Conservation (phyloP, 345 rosid species). For the Boechera divaricarpa region DNA sequence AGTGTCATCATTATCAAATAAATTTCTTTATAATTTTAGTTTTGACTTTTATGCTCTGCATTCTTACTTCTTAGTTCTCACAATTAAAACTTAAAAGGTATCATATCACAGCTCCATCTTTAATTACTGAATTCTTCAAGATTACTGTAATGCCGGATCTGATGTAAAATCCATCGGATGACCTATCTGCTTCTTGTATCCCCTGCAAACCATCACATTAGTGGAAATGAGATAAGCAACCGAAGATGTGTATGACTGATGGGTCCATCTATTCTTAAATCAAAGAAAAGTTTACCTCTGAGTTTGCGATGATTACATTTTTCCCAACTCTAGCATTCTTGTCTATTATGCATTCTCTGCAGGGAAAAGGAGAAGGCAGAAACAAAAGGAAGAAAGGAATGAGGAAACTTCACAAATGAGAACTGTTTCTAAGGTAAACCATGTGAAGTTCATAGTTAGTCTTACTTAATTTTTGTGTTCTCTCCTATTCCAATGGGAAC, state of each 20-base stretch:
- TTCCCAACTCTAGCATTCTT: slow-evolving; percentile 95
- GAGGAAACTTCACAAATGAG: slow-evolving; percentile 7
- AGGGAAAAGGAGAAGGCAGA: slow-evolving; percentile 20
- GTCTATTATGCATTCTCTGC: slow-evolving; percentile 93
- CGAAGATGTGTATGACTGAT: slow-evolving; percentile 3
- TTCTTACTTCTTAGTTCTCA: slow-evolving; percentile 26
- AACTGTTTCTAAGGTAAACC: slow-evolving; percentile 33
- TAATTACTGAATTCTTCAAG: slow-evolving; percentile 65
- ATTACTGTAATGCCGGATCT: slow-evolving; percentile 75
- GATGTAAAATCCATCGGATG: slow-evolving; percentile 83
- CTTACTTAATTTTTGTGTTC: slow-evolving; percentile 73
- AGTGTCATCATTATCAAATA: slow-evolving; percentile 15
- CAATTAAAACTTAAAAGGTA: slow-evolving; percentile 32
- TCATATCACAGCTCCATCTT: slow-evolving; percentile 75
- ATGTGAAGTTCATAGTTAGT: slow-evolving; percentile 26
- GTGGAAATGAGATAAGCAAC: slow-evolving; percentile 27
- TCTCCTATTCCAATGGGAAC: slow-evolving; percentile 88
- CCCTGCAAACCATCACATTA: slow-evolving; percentile 54
- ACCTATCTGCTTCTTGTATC: slow-evolving; percentile 86
- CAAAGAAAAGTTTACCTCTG: slow-evolving; percentile 60
- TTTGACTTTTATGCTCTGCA: slow-evolving; percentile 30
- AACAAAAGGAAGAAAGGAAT: slow-evolving; percentile 11
- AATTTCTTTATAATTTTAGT: slow-evolving; percentile 9
- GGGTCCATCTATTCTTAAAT: background rate
- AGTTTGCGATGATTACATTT: slow-evolving; percentile 78